Base-by-base conservation (phyloP, 139 green algal species). In the Pseudopediastrum boryanum region DNA sequence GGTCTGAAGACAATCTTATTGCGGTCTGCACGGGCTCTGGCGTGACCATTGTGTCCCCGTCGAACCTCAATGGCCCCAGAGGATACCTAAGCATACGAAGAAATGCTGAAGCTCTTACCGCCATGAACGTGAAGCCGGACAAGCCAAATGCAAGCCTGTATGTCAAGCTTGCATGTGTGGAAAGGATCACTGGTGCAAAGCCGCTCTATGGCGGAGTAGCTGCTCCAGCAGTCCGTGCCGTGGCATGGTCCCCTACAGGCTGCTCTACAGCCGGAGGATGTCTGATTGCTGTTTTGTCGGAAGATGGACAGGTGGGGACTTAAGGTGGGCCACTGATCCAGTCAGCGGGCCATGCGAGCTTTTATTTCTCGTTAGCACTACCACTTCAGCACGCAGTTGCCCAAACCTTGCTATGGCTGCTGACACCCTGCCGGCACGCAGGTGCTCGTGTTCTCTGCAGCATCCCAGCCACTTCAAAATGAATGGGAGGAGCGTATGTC, bases 1-100 rank as follows among this genome's bases (percentile, higher is more conserved):
- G 88, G 88, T 82, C 80, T 0, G 85, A 87, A 3, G 88, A 92
- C 38, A 86, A 86, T 29, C 48, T 87, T 33, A 76, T 92, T 33
- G 88, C 88, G 1, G 84, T 90, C 3, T 75, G 78, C 12, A 43
- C 77, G 4, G 86, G 71, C 7, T 50, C 43, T 46, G 56, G 43
- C 1, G 72, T 85, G 2, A 35, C 72, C 19, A 64, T 92, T 35
- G 51, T 86, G 21, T 79, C 78, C 25, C 83, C 88, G 3, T 71
- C 58, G 16, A 58, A 80, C 67, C 66, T 92, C 29, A 52, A 41
- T 3, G 88, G 86, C 1, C 71, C 88, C 0, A 71, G 80, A 9
- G 83, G 58, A 9, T 87, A 84, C 44, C 75, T 54, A 23, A 65
- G 61, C 61, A 38, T 33, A 29, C 39, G 21, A 25, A 81, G 35